Evolutionary conservation across 208 protist genomes (phyloP), one percentile per base, ranked within the genome.

Genomic region (Leishmania gerbilli): DNA sequence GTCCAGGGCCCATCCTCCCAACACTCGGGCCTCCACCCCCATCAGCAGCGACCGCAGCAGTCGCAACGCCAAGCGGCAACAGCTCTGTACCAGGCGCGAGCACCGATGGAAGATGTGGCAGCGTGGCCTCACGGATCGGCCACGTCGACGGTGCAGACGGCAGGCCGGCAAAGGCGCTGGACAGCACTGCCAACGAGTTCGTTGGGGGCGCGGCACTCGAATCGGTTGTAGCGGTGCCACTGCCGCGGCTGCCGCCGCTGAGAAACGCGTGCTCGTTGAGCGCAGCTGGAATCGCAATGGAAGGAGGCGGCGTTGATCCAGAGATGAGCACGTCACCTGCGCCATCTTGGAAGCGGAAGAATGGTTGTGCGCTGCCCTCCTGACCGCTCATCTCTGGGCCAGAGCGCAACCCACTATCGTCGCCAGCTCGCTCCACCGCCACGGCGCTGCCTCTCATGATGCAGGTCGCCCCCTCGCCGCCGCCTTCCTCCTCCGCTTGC

Each of bases 91-190:
- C 77, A 60, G 62, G 31, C 34, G 37, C 77, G 21, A 37, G 49
- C 77, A 65, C 77, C 31, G 27, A 17, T 37, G 27, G 19, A 53
- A 72, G 42, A 49, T 17, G 76, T 31, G 76, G 76, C 49, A 64
- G 24, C 13, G 76, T 79, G 34, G 21, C 60, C n/a, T 27, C 60
- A 17, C 45, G 17, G 19, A 58, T 49, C 1, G 47, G 62, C 76
- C 76, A 58, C 62, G 76, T 79, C 24, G 74, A n/a, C 37, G 24
- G 53, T 5, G 74, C 74, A 49, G 74, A 77, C 34, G 40, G 55
- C 31, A 4, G 21, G 37, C 11, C 40, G 5, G 56, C 21, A 5
- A 47, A 58, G 53, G 55, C 40, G 24, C 34, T 68, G 55, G 56
- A 1, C 37, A 49, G 1, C 53, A 9, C 24, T 24, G 31, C 24